Conservation (phyloP, 371 early-diverging fungal genomes). For the Mucor irregularis region DNA sequence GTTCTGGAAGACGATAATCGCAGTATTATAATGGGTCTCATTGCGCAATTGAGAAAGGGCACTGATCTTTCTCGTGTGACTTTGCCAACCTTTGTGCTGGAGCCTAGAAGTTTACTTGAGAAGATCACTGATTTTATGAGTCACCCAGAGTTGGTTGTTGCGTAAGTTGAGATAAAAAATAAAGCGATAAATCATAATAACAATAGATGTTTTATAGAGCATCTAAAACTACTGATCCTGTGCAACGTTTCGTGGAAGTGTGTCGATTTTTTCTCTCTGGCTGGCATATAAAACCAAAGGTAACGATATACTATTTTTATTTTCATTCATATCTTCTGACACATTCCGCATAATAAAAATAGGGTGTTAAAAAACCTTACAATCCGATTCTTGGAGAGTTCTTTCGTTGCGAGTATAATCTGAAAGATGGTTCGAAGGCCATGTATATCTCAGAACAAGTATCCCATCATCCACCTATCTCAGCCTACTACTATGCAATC, state of each 20-base stretch:
- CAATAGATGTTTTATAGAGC: slow-evolving; percentile 42
- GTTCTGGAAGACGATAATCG: slow-evolving; percentile 83
- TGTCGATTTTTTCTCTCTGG: slow-evolving; percentile 92
- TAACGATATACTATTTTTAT: slow-evolving; percentile 21
- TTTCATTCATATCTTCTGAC: slow-evolving; percentile 38
- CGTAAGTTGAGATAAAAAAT: slow-evolving; percentile 48
- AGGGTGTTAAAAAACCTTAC: slow-evolving; percentile 91
- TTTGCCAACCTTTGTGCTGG: slow-evolving; percentile 93
- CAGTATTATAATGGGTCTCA: slow-evolving; percentile 81
- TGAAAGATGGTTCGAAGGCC: slow-evolving; percentile 66
- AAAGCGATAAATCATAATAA: background rate
- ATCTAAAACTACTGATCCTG: slow-evolving; percentile 70
- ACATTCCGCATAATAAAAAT: slow-evolving; percentile 69
- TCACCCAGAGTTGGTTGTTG: slow-evolving; percentile 82
- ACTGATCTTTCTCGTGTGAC: slow-evolving; percentile 84
- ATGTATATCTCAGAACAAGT: slow-evolving; percentile 71
- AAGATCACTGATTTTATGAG: slow-evolving; percentile 92
- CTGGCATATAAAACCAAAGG: slow-evolving; percentile 95
- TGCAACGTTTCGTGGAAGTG: slow-evolving; percentile 85
- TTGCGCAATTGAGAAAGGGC: slow-evolving; percentile 83
- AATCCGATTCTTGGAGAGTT: slow-evolving; percentile 83
- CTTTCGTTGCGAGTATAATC: slow-evolving; percentile 71
- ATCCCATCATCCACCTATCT: slow-evolving; percentile 77
- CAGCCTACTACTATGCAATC: slow-evolving; percentile 65
- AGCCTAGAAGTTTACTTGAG: slow-evolving; percentile 90